Conservation (phyloP, 2,329 filamentous ascomycete species). For the Xylaria sp. region DNA sequence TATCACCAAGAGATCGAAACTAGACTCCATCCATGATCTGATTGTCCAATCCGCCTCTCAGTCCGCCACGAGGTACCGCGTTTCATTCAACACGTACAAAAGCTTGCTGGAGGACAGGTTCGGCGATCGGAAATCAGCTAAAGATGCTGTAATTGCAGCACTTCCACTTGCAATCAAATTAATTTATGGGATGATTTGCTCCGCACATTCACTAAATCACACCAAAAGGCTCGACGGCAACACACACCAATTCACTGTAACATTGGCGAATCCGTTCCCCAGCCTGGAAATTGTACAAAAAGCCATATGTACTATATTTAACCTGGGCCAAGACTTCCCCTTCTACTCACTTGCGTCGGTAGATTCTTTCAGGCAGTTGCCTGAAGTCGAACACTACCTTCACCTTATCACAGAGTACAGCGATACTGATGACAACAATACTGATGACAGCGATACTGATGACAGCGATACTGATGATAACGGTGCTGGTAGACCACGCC, state of each 20-base stretch:
- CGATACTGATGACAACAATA: background rate
- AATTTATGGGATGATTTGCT: background rate
- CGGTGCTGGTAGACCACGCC: too few species aligned
- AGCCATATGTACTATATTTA: constrained; percentile 8
- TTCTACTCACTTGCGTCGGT: constrained; percentile 5
- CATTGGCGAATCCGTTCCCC: background rate
- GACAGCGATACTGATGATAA: background rate
- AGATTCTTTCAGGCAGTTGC: constrained; percentile 9
- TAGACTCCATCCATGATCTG: constrained; percentile 16
- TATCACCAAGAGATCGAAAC: background rate
- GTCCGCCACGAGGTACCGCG: background rate
- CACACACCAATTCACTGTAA: background rate
- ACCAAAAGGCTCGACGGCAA: too few species aligned
- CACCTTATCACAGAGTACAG: background rate
- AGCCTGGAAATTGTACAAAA: background rate
- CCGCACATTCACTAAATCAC: too few species aligned
- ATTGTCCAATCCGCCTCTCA: background rate
- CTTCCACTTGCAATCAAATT: constrained; percentile 16
- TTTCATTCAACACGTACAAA: background rate
- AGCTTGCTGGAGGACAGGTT: background rate
- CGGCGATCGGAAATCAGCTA: background rate
- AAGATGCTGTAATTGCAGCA: constrained; percentile 14
- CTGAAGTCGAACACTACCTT: constrained; percentile 6
- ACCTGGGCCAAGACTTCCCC: constrained; percentile 4
- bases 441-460: background rate